A percentile compares a stretch with the other conserved stretches of the same genome.
These are phyloP conservation scores for Magnaporthiopsis poae DNA, from an alignment of 2,329 filamentous ascomycete genomes.

Conservation along the genomic window DNA sequence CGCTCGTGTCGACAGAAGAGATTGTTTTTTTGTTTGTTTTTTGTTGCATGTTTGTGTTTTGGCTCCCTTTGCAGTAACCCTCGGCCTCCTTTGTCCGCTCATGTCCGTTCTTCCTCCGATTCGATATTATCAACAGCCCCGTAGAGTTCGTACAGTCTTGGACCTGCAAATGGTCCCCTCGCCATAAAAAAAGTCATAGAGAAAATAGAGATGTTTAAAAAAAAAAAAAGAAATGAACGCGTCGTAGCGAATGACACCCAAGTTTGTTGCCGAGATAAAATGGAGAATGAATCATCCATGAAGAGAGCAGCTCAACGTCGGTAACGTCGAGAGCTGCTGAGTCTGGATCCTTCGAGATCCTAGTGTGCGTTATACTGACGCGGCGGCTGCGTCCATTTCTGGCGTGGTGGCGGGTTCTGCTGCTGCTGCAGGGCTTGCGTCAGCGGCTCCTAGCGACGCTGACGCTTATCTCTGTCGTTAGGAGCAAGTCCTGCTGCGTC, in stretches of 20 bases:
- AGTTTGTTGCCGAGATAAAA: not conserved
- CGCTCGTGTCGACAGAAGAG: slow-evolving; percentile 1
- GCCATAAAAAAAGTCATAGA: not conserved
- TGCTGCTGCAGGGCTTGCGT: not conserved
- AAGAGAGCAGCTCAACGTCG: not conserved
- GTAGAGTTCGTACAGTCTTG: slow-evolving; percentile 1
- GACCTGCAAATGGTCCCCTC: not conserved
- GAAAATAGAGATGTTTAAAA: not conserved
- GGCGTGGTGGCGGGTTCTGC: not conserved
- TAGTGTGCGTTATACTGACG: not conserved
- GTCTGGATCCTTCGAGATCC: not conserved
- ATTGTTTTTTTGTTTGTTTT: not conserved
- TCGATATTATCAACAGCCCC: not conserved
- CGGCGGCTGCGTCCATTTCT: not conserved
- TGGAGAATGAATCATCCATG: not conserved
- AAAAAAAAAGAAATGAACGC: not conserved
- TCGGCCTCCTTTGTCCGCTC: not conserved
- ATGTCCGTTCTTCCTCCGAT: not conserved
- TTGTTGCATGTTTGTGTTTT: not conserved
- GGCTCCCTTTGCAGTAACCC: not conserved
- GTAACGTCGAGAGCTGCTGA: not conserved
- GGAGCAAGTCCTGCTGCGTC: slow-evolving; percentile 36
- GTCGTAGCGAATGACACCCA: not conserved
- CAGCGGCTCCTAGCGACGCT: slow-evolving; percentile 32
- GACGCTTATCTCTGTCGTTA: slow-evolving; percentile 45